These are phyloP conservation scores for Tricholoma flavovirens DNA, from an alignment of 768 basidiomycete genomes.

Conservation along the genomic window DNA sequence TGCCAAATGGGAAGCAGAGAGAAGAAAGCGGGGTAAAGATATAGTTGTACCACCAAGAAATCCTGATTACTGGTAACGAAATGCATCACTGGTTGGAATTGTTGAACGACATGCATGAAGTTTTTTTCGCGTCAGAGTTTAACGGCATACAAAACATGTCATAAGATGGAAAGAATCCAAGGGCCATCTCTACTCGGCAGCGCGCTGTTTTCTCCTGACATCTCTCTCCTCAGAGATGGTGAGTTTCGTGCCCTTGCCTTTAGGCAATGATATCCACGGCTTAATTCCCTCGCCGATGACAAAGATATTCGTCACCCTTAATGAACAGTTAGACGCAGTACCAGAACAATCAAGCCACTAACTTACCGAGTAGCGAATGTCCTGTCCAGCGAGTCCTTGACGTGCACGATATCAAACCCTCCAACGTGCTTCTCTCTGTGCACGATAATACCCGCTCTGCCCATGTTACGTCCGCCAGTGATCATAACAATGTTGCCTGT, in stretches of 20 bases:
- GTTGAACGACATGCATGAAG: not conserved
- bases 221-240: slow-evolving; percentile 97
- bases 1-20: slow-evolving; percentile 82
- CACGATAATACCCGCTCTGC: slow-evolving; percentile 92
- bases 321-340: not conserved
- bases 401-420: slow-evolving; percentile 98
- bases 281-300: slow-evolving; percentile 94
- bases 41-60: slow-evolving; percentile 35
- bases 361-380: slow-evolving; percentile 96
- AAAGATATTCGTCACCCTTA: slow-evolving; percentile 93
- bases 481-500: slow-evolving; percentile 96
- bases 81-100: slow-evolving; percentile 1
- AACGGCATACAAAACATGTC: slow-evolving; percentile 36
- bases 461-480: slow-evolving; percentile 99
- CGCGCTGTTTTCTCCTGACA: slow-evolving; percentile 75
- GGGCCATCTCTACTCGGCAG: slow-evolving; percentile 47
- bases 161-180: slow-evolving; percentile 23
- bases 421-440: slow-evolving; percentile 97
- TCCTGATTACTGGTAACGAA: slow-evolving; percentile 41
- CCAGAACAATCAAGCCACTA: not conserved
- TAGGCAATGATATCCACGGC: slow-evolving; percentile 95
- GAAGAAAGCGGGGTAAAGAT: slow-evolving; percentile 43
- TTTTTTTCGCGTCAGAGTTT: slow-evolving; percentile 1
- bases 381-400: slow-evolving; percentile 91
- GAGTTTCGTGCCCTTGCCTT: slow-evolving; percentile 96